Conservation (phyloP, 768 basidiomycete genomes). For the Hericium rajendrae region DNA sequence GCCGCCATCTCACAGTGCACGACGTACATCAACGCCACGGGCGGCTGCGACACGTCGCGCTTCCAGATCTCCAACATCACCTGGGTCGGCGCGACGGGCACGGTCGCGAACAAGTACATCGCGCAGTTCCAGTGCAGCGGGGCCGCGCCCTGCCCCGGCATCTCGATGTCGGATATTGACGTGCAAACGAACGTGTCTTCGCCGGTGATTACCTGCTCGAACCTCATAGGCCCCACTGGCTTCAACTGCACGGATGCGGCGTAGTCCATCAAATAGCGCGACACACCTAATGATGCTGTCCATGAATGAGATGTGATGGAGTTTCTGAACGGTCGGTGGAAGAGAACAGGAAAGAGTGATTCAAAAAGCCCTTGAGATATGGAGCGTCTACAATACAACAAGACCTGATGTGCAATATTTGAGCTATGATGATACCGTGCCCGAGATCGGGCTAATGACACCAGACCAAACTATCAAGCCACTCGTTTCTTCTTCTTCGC, state of each 20-base stretch:
- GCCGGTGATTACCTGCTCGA: neutral
- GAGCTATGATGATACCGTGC: too few relatives aligned
- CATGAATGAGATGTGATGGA: too few relatives aligned
- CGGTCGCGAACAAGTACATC: conserved; percentile 15
- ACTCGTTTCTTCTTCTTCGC: neutral
- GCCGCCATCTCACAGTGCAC: conserved; percentile 24
- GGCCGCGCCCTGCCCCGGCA: conserved; percentile 21
- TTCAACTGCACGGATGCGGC: neutral
- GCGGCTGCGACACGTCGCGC: conserved; percentile 25
- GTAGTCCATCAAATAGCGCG: neutral
- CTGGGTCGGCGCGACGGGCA: conserved; percentile 22
- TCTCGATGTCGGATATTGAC: conserved; percentile 13
- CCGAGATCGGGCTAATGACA: neutral
- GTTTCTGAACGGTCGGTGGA: too few relatives aligned
- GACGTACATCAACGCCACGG: conserved; percentile 24
- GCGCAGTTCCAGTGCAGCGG: conserved; percentile 25
- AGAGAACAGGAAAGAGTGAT: too few relatives aligned
- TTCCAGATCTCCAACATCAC: conserved; percentile 26
- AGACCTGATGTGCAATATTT: too few relatives aligned
- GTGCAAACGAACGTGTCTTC: neutral
- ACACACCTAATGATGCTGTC: too few relatives aligned
- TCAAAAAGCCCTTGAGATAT: neutral
- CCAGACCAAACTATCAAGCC: neutral
- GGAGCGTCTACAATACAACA: neutral
- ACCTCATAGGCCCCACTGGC: neutral